Evolutionary conservation across 345 rosid genomes (phyloP), one percentile per base, ranked within the genome.

Genomic region (Erodium maritimum): DNA sequence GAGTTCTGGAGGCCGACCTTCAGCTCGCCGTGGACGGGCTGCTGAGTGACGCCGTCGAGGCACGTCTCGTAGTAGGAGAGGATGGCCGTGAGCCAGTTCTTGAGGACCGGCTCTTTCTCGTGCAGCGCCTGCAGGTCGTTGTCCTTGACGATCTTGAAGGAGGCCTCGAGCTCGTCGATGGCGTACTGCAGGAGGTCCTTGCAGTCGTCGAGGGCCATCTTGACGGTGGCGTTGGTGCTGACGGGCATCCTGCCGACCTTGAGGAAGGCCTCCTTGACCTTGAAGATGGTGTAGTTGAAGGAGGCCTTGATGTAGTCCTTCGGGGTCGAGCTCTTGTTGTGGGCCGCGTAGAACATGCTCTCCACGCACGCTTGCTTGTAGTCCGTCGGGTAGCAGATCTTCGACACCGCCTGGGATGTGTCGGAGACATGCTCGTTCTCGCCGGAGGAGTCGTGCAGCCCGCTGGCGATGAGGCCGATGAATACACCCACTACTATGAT

Each of bases 131-230:
- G 77, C 60, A 73, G 3, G 17, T 60, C 53, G 18, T 63, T 69
- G 6, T 73, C 69, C 0, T 72, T 79, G 8, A 81, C 78, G 59
- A 59, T 46, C 17, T 77, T 68, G 59, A 61, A 62, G 1, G 77
- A 67, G 17, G 76, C 69, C 54, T 81, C 78, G 19, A 79, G 76
- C 73, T 76, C 79, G 0, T 69, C 56, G 5, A 81, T 59, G 0
- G 86, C 81, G 5, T 50, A 74, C 19, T 66, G 50, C 69, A 81
- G 25, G 58, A 74, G 37, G 1, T 79, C 87, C 50, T 72, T 65
- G 58, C 81, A 81, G 57, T 79, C 87, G 18, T 76, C 76, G 13
- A 69, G 21, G 0, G 83, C 81, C 81, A 74, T 74, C 51, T 74
- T 76, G 20, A 46, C 70, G 29, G 53, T 55, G 7, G 65, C 24